Evolutionary conservation across 768 basidiomycete genomes (phyloP).

Genomic region (Amanita brunnescens): DNA sequence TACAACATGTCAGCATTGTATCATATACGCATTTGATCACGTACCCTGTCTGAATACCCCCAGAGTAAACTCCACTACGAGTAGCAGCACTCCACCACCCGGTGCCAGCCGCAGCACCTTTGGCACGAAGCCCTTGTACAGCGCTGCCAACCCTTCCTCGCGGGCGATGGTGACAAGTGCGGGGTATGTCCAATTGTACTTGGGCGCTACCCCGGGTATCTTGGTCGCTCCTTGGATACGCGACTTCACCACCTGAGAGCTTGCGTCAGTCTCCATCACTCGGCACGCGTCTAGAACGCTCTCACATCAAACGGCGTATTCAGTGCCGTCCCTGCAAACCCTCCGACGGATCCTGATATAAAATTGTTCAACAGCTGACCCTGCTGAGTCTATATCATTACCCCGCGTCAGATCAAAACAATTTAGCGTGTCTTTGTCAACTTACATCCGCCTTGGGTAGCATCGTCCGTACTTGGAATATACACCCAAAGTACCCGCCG

Average conservation of each 20-base stretch:
- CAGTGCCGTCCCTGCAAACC: slow-evolving; percentile 78
- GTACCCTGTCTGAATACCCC: slow-evolving; percentile 66
- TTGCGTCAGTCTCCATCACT: neutral
- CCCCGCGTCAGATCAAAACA: no score
- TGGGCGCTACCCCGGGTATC: slow-evolving; percentile 63
- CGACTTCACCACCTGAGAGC: slow-evolving; percentile 81
- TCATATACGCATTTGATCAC: slow-evolving; percentile 12
- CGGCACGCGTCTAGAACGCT: neutral
- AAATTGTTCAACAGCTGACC: slow-evolving; percentile 84
- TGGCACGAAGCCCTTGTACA: slow-evolving; percentile 94
- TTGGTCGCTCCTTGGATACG: slow-evolving; percentile 77
- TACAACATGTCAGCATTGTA: neutral
- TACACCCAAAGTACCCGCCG: slow-evolving; percentile 92
- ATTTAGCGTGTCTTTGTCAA: neutral
- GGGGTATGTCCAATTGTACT: slow-evolving; percentile 95
- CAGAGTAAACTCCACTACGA: slow-evolving; percentile 88
- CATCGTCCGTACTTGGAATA: slow-evolving; percentile 73
- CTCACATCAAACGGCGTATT: slow-evolving; percentile 73
- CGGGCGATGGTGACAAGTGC: slow-evolving; percentile 73
- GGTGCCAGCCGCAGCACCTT: slow-evolving; percentile 94
- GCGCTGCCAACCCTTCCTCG: slow-evolving; percentile 77
- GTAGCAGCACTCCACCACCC: slow-evolving; percentile 86
- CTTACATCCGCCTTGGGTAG: slow-evolving; percentile 80
- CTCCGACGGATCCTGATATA: slow-evolving; percentile 82
- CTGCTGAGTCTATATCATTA: slow-evolving; percentile 45